Conservation (phyloP, 306 rosid species). For the Malus fusca region DNA sequence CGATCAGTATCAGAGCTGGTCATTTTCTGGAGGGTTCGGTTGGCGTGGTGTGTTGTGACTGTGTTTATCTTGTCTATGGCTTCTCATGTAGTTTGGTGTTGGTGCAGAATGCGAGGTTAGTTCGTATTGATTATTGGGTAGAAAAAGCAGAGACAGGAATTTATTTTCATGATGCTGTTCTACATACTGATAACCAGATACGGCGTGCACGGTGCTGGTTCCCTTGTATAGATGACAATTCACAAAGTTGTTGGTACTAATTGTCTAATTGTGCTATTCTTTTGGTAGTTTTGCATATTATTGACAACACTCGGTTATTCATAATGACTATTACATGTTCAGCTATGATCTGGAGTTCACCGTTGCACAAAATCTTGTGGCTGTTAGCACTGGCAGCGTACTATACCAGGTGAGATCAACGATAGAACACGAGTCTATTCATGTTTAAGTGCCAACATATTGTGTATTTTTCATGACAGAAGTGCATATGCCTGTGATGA, state of each 20-base stretch:
- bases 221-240: constrained; percentile 85
- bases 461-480: constrained; percentile 1
- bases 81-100: constrained; percentile 73
- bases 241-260: constrained; percentile 78
- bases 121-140: constrained; percentile 84
- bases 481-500: constrained; percentile 5
- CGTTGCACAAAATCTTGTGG: constrained; percentile 78
- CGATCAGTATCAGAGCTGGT: neutral
- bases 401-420: constrained; percentile 68
- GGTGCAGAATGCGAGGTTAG: constrained; percentile 84
- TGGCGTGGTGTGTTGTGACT: constrained; percentile 21
- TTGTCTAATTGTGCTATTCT: neutral
- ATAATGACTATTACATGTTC: constrained; percentile 27
- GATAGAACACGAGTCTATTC: neutral
- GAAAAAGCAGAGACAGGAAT: constrained; percentile 81
- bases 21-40: neutral
- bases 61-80: constrained; percentile 37
- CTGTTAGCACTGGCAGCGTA: constrained; percentile 83
- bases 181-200: constrained; percentile 81
- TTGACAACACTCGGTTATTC: neutral
- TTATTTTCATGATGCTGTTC: constrained; percentile 49
- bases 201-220: constrained; percentile 96
- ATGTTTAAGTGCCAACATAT: constrained; percentile 12
- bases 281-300: neutral
- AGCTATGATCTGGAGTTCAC: constrained; percentile 96